These are phyloP conservation scores for Pholiota microspora DNA, from an alignment of 768 basidiomycete genomes.

Conservation along the genomic window DNA sequence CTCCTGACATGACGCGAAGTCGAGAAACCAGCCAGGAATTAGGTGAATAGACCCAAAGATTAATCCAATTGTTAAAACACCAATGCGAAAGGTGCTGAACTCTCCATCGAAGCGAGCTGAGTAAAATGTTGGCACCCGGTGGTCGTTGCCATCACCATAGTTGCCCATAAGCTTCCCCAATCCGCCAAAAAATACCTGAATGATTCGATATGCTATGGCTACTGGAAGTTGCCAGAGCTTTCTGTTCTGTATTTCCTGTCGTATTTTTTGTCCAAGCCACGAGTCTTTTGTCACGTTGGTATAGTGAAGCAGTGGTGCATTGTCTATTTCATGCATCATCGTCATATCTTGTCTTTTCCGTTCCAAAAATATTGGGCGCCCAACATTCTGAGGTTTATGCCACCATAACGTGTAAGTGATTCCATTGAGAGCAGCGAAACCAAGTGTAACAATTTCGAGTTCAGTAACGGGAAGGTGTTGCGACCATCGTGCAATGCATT, in stretches of 20 bases:
- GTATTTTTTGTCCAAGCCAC: no score
- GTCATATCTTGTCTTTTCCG: background rate
- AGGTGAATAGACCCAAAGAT: background rate
- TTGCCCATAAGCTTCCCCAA: no score
- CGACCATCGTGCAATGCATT: constrained; percentile 23
- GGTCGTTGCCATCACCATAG: no score
- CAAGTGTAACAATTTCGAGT: constrained; percentile 34
- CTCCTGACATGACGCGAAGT: background rate
- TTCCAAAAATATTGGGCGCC: background rate
- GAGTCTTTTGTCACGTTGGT: background rate
- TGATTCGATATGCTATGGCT: no score
- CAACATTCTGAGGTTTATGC: constrained; percentile 36
- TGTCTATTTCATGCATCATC: background rate
- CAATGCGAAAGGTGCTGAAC: no score
- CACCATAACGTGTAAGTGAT: constrained; percentile 34
- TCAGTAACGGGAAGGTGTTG: constrained; percentile 28
- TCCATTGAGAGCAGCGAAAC: constrained; percentile 28
- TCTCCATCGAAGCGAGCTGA: no score
- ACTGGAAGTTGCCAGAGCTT: no score
- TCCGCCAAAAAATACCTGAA: no score
- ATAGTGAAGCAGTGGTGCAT: background rate
- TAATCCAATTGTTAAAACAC: background rate
- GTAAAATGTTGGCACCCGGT: background rate
- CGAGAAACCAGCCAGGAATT: background rate
- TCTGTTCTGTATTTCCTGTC: no score